A percentile compares a stretch with the other conserved stretches of the same genome.
phyloP scores from a whole-genome alignment of 257 asterid genomes.

The Osmanthus fragrans region DNA sequence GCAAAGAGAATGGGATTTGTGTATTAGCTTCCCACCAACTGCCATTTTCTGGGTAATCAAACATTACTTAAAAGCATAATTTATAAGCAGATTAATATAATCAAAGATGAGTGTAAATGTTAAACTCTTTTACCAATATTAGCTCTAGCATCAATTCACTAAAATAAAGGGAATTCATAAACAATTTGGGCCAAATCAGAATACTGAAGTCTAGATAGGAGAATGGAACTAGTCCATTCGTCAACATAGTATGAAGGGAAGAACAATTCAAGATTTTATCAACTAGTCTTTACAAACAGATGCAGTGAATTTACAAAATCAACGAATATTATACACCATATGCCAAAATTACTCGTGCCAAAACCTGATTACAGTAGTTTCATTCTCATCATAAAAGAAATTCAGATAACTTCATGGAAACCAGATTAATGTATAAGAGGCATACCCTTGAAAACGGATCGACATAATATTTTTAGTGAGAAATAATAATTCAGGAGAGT shows the following conservation, averaged over 20 bases:
- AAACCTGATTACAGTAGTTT: neutral
- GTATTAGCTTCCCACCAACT: conserved; percentile 9
- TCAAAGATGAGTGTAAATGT: no score
- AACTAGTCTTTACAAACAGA: neutral
- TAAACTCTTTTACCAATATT: neutral
- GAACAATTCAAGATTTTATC: no score
- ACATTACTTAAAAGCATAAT: neutral
- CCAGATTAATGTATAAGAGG: neutral
- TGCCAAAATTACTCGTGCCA: neutral
- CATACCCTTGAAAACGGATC: neutral
- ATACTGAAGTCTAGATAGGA: no score
- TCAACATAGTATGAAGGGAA: no score
- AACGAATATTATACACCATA: neutral
- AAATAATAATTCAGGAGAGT: neutral
- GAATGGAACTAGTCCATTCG: neutral
- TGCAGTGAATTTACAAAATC: neutral
- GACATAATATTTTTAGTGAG: neutral
- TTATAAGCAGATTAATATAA: neutral
- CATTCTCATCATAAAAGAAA: neutral
- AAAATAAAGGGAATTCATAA: neutral
- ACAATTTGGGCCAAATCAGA: no score
- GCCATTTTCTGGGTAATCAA: neutral
- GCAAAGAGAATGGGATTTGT: neutral
- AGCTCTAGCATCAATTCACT: neutral
- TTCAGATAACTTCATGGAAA: neutral